phyloP scores from a whole-genome alignment of 2,329 filamentous ascomycete species.

The Cladosporium halotolerans region DNA sequence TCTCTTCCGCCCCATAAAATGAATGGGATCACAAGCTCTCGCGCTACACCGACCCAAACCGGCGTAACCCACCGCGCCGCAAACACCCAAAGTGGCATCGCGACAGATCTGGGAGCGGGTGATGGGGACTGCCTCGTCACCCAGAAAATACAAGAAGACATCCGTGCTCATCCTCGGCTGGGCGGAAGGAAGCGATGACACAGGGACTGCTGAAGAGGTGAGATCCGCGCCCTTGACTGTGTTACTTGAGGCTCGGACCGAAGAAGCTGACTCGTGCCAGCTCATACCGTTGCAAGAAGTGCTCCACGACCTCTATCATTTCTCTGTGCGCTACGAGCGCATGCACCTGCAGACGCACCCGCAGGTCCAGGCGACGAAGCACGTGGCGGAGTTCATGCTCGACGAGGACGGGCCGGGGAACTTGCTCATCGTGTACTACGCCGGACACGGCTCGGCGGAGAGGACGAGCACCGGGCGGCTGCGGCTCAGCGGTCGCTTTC shows the following conservation, averaged over 20 bases:
- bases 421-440: slow-evolving; percentile 1
- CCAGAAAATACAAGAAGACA: not conserved
- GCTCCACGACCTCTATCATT: not conserved
- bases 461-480: not conserved
- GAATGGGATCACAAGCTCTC: too few relatives aligned
- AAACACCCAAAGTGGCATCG: not conserved
- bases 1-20: too few relatives aligned
- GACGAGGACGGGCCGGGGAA: not conserved
- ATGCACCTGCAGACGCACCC: not conserved
- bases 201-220: not conserved
- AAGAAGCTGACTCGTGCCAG: not conserved
- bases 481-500: not conserved
- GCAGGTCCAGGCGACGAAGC: not conserved
- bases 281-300: not conserved
- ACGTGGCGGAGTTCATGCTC: not conserved
- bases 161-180: slow-evolving; percentile 3
- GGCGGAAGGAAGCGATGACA: not conserved
- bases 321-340: not conserved
- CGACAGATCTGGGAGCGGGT: not conserved
- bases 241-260: not conserved
- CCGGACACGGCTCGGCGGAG: not conserved
- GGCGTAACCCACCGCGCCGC: not conserved
- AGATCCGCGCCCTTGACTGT: not conserved
- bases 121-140: not conserved
- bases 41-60: not conserved